A percentile compares a stretch with the other conserved stretches of the same genome.
Evolutionary conservation across 441 rosid species (phyloP).

Genomic region (Arabidopsis hybrid): DNA sequence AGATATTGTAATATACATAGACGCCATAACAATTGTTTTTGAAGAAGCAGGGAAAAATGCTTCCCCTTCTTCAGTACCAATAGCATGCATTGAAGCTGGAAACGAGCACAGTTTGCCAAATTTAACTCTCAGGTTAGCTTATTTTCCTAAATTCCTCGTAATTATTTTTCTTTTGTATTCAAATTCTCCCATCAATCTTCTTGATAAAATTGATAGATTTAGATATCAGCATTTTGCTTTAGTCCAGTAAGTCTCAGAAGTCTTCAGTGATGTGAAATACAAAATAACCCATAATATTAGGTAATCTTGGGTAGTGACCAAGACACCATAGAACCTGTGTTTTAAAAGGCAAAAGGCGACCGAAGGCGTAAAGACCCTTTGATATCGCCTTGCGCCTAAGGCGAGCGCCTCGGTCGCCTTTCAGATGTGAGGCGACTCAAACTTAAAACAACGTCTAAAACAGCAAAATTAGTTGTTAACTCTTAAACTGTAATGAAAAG

Average conservation of each 20-base stretch:
- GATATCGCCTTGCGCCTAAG: no score
- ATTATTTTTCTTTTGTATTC: neutral
- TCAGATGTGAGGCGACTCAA: no score
- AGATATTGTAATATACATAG: slow-evolving; percentile 80
- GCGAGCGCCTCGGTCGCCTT: no score
- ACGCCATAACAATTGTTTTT: slow-evolving; percentile 86
- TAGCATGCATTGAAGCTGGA: slow-evolving; percentile 97
- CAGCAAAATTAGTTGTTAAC: no score
- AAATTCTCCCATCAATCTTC: slow-evolving; percentile 1
- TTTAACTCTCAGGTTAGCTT: slow-evolving; percentile 80
- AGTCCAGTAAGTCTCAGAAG: slow-evolving; percentile 27
- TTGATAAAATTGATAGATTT: slow-evolving; percentile 11
- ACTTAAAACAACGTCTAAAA: no score
- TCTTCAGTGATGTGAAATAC: slow-evolving; percentile 13
- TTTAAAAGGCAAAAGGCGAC: no score
- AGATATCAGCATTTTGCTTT: slow-evolving; percentile 14
- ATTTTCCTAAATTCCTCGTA: neutral
- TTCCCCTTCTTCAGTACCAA: slow-evolving; percentile 77
- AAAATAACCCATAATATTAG: slow-evolving; percentile 5
- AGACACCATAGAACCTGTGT: no score
- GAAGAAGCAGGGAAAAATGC: slow-evolving; percentile 82
- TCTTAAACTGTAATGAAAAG: no score
- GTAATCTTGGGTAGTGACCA: slow-evolving; percentile 24
- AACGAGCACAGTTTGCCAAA: slow-evolving; percentile 82
- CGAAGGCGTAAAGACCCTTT: no score